Conservation (phyloP, 192 early-diverging fungal species). For the Entomortierella parvispora region DNA sequence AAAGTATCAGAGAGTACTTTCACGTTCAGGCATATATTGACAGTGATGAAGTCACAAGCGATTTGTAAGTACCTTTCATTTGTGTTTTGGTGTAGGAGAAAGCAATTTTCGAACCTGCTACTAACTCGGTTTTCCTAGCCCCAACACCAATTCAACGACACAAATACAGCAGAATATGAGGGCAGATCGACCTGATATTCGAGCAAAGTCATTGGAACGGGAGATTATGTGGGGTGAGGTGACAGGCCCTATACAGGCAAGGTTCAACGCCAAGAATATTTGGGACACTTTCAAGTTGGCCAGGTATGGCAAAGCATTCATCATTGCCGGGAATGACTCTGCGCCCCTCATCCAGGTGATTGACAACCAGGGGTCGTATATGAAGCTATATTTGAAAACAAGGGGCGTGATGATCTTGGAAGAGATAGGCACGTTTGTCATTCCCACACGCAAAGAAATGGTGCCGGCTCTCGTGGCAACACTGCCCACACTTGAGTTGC, state of each 20-base stretch:
- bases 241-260: constrained; percentile 7
- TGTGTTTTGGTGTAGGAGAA: neutral
- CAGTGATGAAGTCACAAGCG: neutral
- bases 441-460: constrained; percentile 17
- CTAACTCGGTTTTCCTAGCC: constrained; percentile 1
- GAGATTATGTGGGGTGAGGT: constrained; percentile 10
- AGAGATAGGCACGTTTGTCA: constrained; percentile 16
- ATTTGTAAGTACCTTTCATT: constrained; percentile 1
- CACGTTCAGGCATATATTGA: constrained; percentile 4
- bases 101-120: neutral
- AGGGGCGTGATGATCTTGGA: constrained; percentile 22
- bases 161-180: constrained; percentile 9
- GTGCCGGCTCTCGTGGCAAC: constrained; percentile 17
- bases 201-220: neutral
- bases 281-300: constrained; percentile 18
- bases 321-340: constrained; percentile 18
- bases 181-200: constrained; percentile 6
- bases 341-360: constrained; percentile 19
- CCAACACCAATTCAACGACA: constrained; percentile 1
- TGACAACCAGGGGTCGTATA: constrained; percentile 8
- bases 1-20: too few species aligned
- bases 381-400: constrained; percentile 12
- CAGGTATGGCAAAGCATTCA: constrained; percentile 16
- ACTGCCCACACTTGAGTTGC: constrained; percentile 13
- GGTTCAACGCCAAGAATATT: constrained; percentile 17